Evolutionary conservation across 805 yeast species (phyloP), one percentile per base, ranked within the genome.

Genomic region (Ogataea glucozyma): DNA sequence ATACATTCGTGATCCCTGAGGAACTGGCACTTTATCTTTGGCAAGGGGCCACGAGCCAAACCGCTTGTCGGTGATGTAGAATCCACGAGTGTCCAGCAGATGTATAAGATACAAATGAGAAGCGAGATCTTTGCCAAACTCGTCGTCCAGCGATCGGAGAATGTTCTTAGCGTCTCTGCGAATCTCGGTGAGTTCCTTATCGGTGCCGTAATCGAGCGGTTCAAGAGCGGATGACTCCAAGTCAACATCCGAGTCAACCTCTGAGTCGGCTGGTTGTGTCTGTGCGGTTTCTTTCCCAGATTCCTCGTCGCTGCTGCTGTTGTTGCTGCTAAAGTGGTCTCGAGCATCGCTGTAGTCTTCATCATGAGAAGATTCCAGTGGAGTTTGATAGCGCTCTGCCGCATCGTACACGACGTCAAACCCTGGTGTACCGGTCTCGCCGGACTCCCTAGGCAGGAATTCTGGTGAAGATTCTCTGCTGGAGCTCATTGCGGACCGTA

Each of bases 31-130:
- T 4, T 50, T 44, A 1, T 54, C 51, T 2, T 34, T 3, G 0
- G 64, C 54, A 27, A 72, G 56, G 1, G 91, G 91, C 91, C 91
- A 85, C 4, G 71, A 56, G 0, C 77, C 56, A 82, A 86, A 83
- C 40, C 56, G 41, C 34, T 51, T 33, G 40, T 48, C 38, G 33
- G 75, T 74, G 64, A 68, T 67, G 46, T 41, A 40, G 60, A 67
- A 60, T 43, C 62, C 63, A 38, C 63, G 63, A 33, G 54, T 61
- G 43, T 64, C 74, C 40, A 72, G 59, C 21, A 85, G 64, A 44
- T 69, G 67, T 0, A 81, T 57, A 18, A 85, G 74, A 57, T 83
- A 86, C 3, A 87, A 61, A 61, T 86, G 95, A 2, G 78, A 55
- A 0, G 84, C 73, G 22, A 85, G 62, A 60, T 86, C 89, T 10